Percentiles rank a stretch among this genome's conserved stretches.
Evolutionary conservation across 2,329 filamentous ascomycete species (phyloP).

Genomic region (Colletotrichum salicis): DNA sequence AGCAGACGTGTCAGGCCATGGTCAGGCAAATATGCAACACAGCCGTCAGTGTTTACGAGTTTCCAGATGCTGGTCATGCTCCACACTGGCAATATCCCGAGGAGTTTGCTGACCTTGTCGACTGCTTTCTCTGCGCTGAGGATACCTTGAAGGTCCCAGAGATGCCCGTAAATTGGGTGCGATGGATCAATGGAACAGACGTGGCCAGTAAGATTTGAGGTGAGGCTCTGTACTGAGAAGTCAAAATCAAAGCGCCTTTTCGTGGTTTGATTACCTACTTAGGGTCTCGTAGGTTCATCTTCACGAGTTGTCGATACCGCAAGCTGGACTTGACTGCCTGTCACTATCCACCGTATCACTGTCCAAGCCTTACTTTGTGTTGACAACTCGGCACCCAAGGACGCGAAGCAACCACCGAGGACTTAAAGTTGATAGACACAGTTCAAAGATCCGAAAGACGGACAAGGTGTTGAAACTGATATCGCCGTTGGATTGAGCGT

Average conservation of each 20-base stretch:
- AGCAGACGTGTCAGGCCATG: neutral
- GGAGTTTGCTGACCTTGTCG: neutral
- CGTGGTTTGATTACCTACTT: too few species aligned
- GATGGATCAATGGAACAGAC: neutral
- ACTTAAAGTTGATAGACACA: too few species aligned
- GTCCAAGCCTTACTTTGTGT: too few species aligned
- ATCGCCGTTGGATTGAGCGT: too few species aligned
- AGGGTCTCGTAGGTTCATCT: too few species aligned
- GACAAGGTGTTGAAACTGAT: neutral
- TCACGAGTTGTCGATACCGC: too few species aligned
- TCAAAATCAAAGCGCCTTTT: too few species aligned
- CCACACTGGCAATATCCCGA: neutral
- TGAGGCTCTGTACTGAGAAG: neutral
- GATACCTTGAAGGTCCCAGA: neutral
- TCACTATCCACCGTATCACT: too few species aligned
- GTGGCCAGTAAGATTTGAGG: neutral
- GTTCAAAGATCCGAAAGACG: neutral
- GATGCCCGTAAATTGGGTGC: neutral
- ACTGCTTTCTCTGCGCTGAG: neutral
- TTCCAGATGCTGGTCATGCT: neutral
- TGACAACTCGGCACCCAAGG: too few species aligned
- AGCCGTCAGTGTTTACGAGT: neutral
- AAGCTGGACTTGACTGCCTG: too few species aligned
- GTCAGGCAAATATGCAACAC: neutral
- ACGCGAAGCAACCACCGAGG: too few species aligned